A percentile compares a stretch with the other conserved stretches of the same genome.
Conservation (phyloP, 164 flowering plant genomes). For the Berberis vulgaris region DNA sequence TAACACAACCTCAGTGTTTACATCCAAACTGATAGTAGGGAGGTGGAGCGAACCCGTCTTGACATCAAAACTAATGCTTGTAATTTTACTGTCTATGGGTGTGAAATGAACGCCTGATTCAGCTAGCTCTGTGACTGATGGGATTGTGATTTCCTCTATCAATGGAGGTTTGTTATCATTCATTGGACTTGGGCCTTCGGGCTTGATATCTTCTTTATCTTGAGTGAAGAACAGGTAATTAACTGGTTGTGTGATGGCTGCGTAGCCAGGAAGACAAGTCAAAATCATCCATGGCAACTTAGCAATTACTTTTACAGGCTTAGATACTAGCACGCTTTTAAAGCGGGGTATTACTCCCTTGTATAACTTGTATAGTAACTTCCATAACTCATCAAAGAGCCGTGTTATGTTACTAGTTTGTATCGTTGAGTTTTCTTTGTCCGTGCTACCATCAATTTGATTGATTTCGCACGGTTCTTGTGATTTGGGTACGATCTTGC, state of each 20-base stretch:
- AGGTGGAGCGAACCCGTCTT: slow-evolving; percentile 20
- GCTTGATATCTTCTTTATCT: slow-evolving; percentile 12
- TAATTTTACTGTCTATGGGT: slow-evolving; percentile 18
- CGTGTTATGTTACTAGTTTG: not conserved
- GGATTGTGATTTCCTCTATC: slow-evolving; percentile 36
- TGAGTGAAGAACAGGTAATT: slow-evolving; percentile 1
- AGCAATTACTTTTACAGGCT: slow-evolving; percentile 9
- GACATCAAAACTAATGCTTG: slow-evolving; percentile 23
- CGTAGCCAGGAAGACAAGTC: slow-evolving; percentile 6
- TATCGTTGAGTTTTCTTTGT: not conserved
- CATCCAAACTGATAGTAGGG: slow-evolving; percentile 32
- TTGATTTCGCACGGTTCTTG: not conserved
- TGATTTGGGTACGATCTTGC: not conserved
- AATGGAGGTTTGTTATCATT: slow-evolving; percentile 9
- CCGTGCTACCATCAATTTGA: not conserved
- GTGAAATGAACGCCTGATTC: slow-evolving; percentile 23
- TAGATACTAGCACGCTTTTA: slow-evolving; percentile 6
- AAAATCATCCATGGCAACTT: slow-evolving; percentile 15
- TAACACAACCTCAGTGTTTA: slow-evolving; percentile 42
- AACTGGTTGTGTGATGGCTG: slow-evolving; percentile 9
- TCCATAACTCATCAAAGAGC: slow-evolving; percentile 6
- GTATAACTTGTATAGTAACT: slow-evolving; percentile 6
- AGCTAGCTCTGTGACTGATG: slow-evolving; percentile 27
- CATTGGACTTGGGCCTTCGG: slow-evolving; percentile 6
- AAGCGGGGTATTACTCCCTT: not conserved